Percentiles rank a stretch among this genome's conserved stretches.
phyloP scores from a whole-genome alignment of 257 asterid genomes.

The Solanum appendiculatum region DNA sequence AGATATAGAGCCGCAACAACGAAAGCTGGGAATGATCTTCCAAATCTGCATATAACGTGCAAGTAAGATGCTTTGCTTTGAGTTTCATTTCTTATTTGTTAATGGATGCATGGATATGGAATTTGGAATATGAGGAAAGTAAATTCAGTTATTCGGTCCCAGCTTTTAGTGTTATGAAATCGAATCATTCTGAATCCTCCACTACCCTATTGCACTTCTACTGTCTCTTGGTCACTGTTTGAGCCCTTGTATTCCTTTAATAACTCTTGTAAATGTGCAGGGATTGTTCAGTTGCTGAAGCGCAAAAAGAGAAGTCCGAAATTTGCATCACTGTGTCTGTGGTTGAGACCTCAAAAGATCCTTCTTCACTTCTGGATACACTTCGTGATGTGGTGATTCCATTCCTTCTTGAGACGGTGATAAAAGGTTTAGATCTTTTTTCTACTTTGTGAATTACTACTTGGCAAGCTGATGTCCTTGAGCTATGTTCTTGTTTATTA shows the following conservation, averaged over 20 bases:
- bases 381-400: conserved; percentile 71
- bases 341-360: conserved; percentile 17
- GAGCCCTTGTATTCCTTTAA: conserved; percentile 9
- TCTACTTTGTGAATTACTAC: neutral
- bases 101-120: neutral
- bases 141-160: neutral
- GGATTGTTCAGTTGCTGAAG: conserved; percentile 43
- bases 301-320: conserved; percentile 11
- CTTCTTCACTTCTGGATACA: conserved; percentile 15
- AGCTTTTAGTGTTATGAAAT: neutral
- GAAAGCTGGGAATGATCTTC: conserved; percentile 39
- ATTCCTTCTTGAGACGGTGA: conserved; percentile 54
- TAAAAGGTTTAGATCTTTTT: conserved; percentile 55
- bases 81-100: neutral
- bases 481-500: neutral
- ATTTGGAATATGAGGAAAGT: neutral
- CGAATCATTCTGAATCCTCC: neutral
- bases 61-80: conserved; percentile 36
- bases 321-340: conserved; percentile 57
- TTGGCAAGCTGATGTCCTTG: neutral
- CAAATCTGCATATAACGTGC: conserved; percentile 40
- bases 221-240: neutral
- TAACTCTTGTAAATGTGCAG: conserved; percentile 30
- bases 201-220: neutral
- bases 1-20: conserved; percentile 25